Percentiles rank a stretch among this genome's conserved stretches.
These are phyloP conservation scores for Ustilago crameri DNA, from an alignment of 1,284 basidiomycete species.

Conservation along the genomic window DNA sequence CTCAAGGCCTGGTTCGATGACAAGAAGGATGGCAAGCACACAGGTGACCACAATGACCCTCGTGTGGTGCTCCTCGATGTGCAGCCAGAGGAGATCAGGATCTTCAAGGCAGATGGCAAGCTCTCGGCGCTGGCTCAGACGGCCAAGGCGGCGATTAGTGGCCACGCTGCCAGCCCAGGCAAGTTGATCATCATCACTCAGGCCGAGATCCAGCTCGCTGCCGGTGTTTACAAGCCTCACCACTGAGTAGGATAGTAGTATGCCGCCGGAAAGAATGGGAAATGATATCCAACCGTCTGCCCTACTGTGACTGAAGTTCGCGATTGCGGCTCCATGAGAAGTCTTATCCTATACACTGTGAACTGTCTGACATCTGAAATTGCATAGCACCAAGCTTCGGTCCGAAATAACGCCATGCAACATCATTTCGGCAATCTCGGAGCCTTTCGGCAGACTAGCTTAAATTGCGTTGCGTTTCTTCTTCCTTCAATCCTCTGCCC, in stretches of 20 bases:
- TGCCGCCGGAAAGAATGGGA: too few relatives aligned
- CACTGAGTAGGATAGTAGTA: too few relatives aligned
- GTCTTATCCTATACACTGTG: too few relatives aligned
- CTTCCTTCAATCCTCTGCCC: too few relatives aligned
- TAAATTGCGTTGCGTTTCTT: not conserved
- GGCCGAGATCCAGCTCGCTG: constrained; percentile 72
- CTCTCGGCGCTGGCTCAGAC: constrained; percentile 69
- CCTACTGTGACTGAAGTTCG: too few relatives aligned
- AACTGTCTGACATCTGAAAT: too few relatives aligned
- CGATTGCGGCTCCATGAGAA: too few relatives aligned
- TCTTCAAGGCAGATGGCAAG: constrained; percentile 58
- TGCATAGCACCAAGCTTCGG: too few relatives aligned
- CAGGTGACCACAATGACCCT: constrained; percentile 82
- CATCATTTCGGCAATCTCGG: too few relatives aligned
- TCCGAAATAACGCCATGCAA: too few relatives aligned
- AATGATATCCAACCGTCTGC: too few relatives aligned
- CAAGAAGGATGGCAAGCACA: constrained; percentile 85
- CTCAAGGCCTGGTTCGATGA: constrained; percentile 82
- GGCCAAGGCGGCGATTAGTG: constrained; percentile 73
- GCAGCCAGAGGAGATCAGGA: constrained; percentile 75
- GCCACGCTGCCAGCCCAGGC: constrained; percentile 75
- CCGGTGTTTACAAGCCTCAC: constrained; percentile 63
- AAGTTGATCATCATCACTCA: constrained; percentile 75
- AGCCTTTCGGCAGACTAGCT: too few relatives aligned
- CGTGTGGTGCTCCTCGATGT: constrained; percentile 84